A percentile compares a stretch with the other conserved stretches of the same genome.
These are phyloP conservation scores for Perkinsus marinus DNA, from an alignment of 169 alveolate genomes.

Conservation along the genomic window DNA sequence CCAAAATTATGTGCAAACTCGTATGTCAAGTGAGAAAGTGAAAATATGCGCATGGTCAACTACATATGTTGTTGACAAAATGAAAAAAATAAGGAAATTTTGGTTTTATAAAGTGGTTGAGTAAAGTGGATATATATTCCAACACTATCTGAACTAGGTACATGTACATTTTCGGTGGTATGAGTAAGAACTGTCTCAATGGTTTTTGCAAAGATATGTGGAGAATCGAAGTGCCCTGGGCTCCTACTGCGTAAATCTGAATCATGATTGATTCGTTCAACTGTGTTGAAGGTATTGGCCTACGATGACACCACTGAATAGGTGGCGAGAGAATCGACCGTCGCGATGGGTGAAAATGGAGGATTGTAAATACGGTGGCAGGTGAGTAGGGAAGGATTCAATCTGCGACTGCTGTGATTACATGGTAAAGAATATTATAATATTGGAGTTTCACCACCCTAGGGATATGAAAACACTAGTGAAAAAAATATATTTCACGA, in stretches of 20 bases:
- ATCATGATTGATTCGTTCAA: not conserved
- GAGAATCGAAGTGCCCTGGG: not conserved
- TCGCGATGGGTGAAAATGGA: not conserved
- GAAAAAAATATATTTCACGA: too few relatives aligned
- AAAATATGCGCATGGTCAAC: too few relatives aligned
- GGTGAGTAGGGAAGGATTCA: not conserved
- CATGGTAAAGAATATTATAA: too few relatives aligned
- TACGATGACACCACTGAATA: not conserved
- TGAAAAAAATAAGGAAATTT: too few relatives aligned
- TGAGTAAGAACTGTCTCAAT: not conserved
- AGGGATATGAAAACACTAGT: too few relatives aligned
- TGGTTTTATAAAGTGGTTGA: too few relatives aligned
- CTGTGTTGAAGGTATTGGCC: not conserved
- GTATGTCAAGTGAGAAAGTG: too few relatives aligned
- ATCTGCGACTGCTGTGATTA: too few relatives aligned
- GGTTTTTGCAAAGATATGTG: not conserved
- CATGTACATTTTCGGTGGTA: not conserved
- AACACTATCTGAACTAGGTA: not conserved
- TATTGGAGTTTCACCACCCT: too few relatives aligned
- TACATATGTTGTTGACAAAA: too few relatives aligned
- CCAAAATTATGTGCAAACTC: too few relatives aligned
- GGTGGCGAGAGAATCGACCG: not conserved
- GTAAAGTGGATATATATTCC: not conserved
- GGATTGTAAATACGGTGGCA: not conserved
- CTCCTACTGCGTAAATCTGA: not conserved